A percentile compares a stretch with the other conserved stretches of the same genome.
These are phyloP conservation scores for Talaromyces sp. DNA, from an alignment of 2,329 filamentous ascomycete genomes.

Conservation along the genomic window DNA sequence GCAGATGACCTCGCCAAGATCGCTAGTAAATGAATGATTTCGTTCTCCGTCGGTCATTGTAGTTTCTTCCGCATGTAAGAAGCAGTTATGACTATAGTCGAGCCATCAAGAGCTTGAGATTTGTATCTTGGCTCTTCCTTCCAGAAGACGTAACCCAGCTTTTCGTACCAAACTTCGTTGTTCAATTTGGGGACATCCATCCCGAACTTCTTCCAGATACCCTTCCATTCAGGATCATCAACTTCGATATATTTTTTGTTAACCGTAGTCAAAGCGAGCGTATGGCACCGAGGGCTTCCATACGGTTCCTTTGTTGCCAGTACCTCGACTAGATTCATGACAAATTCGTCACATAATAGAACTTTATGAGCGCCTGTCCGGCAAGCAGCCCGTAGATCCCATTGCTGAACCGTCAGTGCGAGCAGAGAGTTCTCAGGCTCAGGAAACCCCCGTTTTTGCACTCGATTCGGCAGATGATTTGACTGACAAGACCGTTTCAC, in stretches of 20 bases:
- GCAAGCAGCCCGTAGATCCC: background rate
- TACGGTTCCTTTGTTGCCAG: constrained; percentile 16
- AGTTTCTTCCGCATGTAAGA: constrained; percentile 24
- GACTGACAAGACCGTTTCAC: too few species aligned
- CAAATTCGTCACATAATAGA: background rate
- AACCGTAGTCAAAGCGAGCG: constrained; percentile 15
- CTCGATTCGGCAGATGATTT: too few species aligned
- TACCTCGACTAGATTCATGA: constrained; percentile 20
- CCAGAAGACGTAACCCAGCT: constrained; percentile 24
- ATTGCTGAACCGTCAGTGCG: too few species aligned
- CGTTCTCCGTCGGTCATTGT: background rate
- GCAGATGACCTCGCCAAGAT: background rate
- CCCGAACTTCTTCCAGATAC: constrained; percentile 15
- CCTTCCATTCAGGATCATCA: constrained; percentile 14
- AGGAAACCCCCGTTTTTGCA: too few species aligned
- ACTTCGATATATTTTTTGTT: constrained; percentile 24
- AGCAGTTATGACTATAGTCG: constrained; percentile 14
- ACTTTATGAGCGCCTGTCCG: background rate
- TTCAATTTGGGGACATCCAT: constrained; percentile 16
- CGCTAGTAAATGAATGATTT: background rate
- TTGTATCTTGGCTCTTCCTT: constrained; percentile 22
- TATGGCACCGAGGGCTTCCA: constrained; percentile 20
- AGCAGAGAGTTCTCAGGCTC: background rate
- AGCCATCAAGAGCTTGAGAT: constrained; percentile 13
- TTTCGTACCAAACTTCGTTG: constrained; percentile 24